phyloP scores from a whole-genome alignment of 2,329 filamentous ascomycete genomes.

The Sporothrix humicola region DNA sequence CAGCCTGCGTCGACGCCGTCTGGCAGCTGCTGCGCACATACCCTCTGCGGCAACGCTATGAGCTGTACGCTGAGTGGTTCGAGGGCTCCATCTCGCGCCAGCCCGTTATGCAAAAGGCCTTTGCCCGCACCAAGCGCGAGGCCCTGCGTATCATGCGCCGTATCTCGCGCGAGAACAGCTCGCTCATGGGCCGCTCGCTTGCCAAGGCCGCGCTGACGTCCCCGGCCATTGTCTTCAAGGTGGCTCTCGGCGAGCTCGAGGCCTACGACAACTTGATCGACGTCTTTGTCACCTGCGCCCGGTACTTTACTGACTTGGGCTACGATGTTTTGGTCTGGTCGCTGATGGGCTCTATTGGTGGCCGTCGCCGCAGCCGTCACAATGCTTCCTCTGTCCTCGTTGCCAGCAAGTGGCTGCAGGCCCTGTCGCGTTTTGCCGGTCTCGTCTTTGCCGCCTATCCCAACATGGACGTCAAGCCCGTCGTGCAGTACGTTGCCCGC shows the following conservation, averaged over 20 bases:
- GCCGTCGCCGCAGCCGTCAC: constrained; percentile 66
- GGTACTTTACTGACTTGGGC: constrained; percentile 89
- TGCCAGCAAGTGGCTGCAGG: constrained; percentile 90
- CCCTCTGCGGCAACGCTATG: constrained; percentile 77
- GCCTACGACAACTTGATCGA: constrained; percentile 94
- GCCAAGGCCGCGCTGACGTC: constrained; percentile 92
- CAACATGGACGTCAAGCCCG: constrained; percentile 79
- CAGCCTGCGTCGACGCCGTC: constrained; percentile 81
- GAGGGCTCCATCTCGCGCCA: constrained; percentile 76
- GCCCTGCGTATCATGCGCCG: constrained; percentile 88
- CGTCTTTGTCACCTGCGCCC: constrained; percentile 90
- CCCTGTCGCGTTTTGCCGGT: constrained; percentile 87
- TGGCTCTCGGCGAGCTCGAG: constrained; percentile 88
- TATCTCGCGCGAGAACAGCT: constrained; percentile 83
- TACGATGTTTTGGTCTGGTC: constrained; percentile 96
- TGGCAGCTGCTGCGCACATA: constrained; percentile 83
- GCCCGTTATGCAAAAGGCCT: constrained; percentile 78
- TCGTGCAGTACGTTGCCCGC: constrained; percentile 87
- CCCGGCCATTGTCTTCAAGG: constrained; percentile 88
- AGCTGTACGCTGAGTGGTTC: constrained; percentile 93
- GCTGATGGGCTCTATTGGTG: constrained; percentile 73
- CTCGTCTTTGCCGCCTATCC: constrained; percentile 87
- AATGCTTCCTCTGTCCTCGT: constrained; percentile 69
- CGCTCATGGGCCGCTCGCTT: constrained; percentile 82
- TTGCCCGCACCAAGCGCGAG: constrained; percentile 75